A percentile compares a stretch with the other conserved stretches of the same genome.
phyloP scores from a whole-genome alignment of 1,284 basidiomycete species.

The Austroboletus sp. region DNA sequence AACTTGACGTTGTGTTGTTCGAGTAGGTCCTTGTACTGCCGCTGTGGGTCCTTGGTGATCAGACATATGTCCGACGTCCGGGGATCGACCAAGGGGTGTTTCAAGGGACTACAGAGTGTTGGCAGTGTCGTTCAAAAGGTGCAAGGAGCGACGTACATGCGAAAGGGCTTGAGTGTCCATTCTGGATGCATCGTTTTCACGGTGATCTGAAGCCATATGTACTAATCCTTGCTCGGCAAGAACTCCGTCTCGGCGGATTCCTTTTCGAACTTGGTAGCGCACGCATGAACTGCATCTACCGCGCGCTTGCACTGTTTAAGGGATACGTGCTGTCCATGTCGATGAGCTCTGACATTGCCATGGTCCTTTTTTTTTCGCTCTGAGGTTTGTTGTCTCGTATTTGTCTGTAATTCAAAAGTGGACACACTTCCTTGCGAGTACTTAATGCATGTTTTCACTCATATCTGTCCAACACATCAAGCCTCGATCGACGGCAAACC shows the following conservation, averaged over 20 bases:
- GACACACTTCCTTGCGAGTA: slow-evolving; percentile 19
- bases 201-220: slow-evolving; percentile 80
- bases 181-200: slow-evolving; percentile 74
- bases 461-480: slow-evolving; percentile 48
- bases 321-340: slow-evolving; percentile 67
- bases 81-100: slow-evolving; percentile 78
- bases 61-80: slow-evolving; percentile 77
- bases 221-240: slow-evolving; percentile 71
- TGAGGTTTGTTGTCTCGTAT: slow-evolving; percentile 19
- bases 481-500: neutral
- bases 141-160: slow-evolving; percentile 57
- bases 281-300: slow-evolving; percentile 64
- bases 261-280: slow-evolving; percentile 59
- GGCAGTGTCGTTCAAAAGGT: slow-evolving; percentile 1
- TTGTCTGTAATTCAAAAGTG: slow-evolving; percentile 7
- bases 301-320: slow-evolving; percentile 70
- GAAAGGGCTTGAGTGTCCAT: slow-evolving; percentile 73
- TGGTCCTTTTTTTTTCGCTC: slow-evolving; percentile 18
- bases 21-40: slow-evolving; percentile 91
- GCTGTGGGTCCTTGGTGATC: slow-evolving; percentile 91
- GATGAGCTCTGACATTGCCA: slow-evolving; percentile 51
- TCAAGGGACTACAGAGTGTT: slow-evolving; percentile 54
- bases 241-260: slow-evolving; percentile 70
- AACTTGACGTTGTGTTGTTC: slow-evolving; percentile 76
- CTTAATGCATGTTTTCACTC: slow-evolving; percentile 65